phyloP scores from a whole-genome alignment of 2,329 filamentous ascomycete species.

The Clonostachys sp. region DNA sequence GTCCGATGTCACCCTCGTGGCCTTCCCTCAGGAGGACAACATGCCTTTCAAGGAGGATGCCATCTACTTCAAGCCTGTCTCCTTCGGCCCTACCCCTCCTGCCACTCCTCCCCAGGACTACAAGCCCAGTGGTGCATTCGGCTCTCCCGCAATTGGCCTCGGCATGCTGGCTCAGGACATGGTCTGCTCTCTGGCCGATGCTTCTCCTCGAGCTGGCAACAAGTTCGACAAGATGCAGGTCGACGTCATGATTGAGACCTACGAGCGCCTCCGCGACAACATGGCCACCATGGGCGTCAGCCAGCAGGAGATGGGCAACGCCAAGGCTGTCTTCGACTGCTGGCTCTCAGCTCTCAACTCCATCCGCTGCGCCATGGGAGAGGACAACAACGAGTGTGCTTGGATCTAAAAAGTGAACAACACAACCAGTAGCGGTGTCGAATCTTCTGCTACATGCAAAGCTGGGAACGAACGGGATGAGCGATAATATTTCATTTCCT shows the following conservation, averaged over 20 bases:
- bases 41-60: constrained; percentile 31
- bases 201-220: neutral
- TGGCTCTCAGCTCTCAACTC: constrained; percentile 45
- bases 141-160: constrained; percentile 9
- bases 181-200: constrained; percentile 4
- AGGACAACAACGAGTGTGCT: constrained; percentile 17
- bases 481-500: neutral
- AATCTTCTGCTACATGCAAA: neutral
- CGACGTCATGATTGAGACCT: constrained; percentile 55
- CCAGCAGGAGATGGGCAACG: constrained; percentile 20
- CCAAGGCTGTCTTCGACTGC: constrained; percentile 36
- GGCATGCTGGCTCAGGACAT: constrained; percentile 46
- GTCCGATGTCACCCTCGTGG: constrained; percentile 36
- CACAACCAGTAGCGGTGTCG: neutral
- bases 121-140: too few relatives aligned
- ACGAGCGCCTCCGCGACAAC: constrained; percentile 46
- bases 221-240: constrained; percentile 36
- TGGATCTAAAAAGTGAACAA: constrained; percentile 17
- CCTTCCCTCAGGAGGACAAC: constrained; percentile 13
- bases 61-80: constrained; percentile 39
- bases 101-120: constrained; percentile 3
- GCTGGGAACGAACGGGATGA: constrained; percentile 4
- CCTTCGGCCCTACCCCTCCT: constrained; percentile 27
- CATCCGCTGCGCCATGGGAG: constrained; percentile 13
- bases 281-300: constrained; percentile 25